These are phyloP conservation scores for Coniochaeta sp. DNA, from an alignment of 2,329 filamentous ascomycete genomes.

Conservation along the genomic window DNA sequence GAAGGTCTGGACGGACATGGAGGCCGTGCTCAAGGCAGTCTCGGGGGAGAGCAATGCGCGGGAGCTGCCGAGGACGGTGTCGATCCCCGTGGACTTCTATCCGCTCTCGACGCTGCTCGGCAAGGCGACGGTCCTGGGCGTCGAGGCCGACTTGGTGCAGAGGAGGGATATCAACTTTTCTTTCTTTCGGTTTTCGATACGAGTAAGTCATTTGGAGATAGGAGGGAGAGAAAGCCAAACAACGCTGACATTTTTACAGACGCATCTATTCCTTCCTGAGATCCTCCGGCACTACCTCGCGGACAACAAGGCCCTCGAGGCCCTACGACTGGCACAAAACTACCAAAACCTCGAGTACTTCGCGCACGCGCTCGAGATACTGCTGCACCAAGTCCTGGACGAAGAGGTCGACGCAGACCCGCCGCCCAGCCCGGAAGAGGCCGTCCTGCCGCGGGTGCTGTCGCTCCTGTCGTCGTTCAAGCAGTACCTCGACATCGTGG, in stretches of 20 bases:
- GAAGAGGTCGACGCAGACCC: slow-evolving; percentile 74
- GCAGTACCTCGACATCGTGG: slow-evolving; percentile 87
- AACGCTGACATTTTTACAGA: slow-evolving; percentile 40
- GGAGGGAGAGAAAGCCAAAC: not conserved
- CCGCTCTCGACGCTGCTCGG: slow-evolving; percentile 80
- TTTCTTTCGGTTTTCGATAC: slow-evolving; percentile 78
- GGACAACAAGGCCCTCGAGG: slow-evolving; percentile 70
- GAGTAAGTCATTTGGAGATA: slow-evolving; percentile 48
- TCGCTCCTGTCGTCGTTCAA: slow-evolving; percentile 65
- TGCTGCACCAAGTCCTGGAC: slow-evolving; percentile 88
- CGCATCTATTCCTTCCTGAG: slow-evolving; percentile 87
- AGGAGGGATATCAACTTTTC: slow-evolving; percentile 87
- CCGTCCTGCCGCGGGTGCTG: slow-evolving; percentile 56
- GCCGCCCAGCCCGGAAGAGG: slow-evolving; percentile 52
- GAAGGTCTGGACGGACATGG: slow-evolving; percentile 82
- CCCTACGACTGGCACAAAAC: slow-evolving; percentile 73
- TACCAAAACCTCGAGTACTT: slow-evolving; percentile 89
- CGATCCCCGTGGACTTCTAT: slow-evolving; percentile 88
- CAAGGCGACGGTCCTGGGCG: slow-evolving; percentile 83
- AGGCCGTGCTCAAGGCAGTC: slow-evolving; percentile 70
- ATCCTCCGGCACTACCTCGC: slow-evolving; percentile 73
- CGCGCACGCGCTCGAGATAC: slow-evolving; percentile 82
- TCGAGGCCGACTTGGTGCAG: slow-evolving; percentile 91
- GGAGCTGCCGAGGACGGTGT: slow-evolving; percentile 67
- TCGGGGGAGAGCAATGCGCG: slow-evolving; percentile 52